Evolutionary conservation across 163 green algal species (phyloP).

Genomic region (Prototheca wickerhamii): DNA sequence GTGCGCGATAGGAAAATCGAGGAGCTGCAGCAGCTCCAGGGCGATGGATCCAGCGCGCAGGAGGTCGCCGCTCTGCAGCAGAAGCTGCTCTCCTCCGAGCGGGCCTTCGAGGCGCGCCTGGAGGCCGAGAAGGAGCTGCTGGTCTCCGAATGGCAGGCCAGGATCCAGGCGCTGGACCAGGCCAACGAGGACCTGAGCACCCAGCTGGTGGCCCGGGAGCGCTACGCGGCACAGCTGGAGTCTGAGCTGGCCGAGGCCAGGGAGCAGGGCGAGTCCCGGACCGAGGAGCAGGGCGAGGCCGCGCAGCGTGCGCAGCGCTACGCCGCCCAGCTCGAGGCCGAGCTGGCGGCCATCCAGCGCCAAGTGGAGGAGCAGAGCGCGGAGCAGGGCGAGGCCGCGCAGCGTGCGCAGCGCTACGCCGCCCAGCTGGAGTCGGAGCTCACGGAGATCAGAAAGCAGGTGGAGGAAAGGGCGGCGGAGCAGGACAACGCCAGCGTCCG

Average conservation of each 20-base stretch:
- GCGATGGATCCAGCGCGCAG: background rate
- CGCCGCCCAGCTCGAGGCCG: background rate
- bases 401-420: background rate
- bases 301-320: background rate
- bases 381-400: slow-evolving; percentile 3
- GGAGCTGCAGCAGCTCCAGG: slow-evolving; percentile 30
- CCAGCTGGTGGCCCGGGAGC: background rate
- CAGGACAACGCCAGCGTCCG: no score
- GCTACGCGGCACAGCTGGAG: background rate
- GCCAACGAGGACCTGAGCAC: background rate
- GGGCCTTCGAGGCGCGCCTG: background rate
- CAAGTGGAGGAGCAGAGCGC: slow-evolving; percentile 2
- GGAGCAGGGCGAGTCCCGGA: no score
- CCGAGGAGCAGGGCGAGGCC: background rate
- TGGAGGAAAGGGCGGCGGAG: no score
- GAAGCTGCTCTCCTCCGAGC: background rate
- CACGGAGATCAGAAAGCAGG: no score
- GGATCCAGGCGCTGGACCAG: background rate
- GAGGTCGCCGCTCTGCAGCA: slow-evolving; percentile 9
- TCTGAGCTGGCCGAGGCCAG: background rate
- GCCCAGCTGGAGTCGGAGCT: background rate
- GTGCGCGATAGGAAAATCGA: slow-evolving; percentile 39
- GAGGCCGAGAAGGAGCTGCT: background rate
- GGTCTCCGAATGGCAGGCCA: background rate
- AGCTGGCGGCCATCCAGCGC: background rate